Evolutionary conservation across 345 rosid genomes (phyloP), one percentile per base, ranked within the genome.

Genomic region (Turnera subulata): DNA sequence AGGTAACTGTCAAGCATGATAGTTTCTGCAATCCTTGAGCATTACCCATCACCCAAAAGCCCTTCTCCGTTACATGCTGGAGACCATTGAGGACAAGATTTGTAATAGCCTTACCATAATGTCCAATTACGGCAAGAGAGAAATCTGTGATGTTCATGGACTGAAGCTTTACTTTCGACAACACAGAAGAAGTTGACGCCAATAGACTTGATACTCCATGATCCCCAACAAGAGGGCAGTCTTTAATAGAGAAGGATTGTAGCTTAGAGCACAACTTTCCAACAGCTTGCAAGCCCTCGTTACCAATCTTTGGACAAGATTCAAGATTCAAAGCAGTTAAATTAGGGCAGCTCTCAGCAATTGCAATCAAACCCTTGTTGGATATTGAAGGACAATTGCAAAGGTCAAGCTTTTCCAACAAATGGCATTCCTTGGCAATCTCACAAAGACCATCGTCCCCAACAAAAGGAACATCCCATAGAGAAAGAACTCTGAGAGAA

Each of bases 41-140:
- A 65, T 80, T 84, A 8, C 91, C 89, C 91, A 87, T 84, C 64
- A 80, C 95, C 95, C 95, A 84, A 57, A 87, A 87, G 54, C 95
- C 95, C 67, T 69, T 84, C 77, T 84, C 91, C 9, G 72, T 84
- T 24, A 80, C 84, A 51, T 77, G 71, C 52, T 71, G 77, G 35
- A 86, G 86, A 62, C 75, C 72, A 40, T 53, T 51, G 17, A 86
- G 82, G 42, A 66, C 26, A 20, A 86, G 80, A 65, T 56, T 73
- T 8, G 82, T 63, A 57, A 84, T 60, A 29, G 70, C 64, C 73
- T 73, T 74, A 16, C 95, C 91, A 53, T 80, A 86, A 66, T 84
- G 88, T 54, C 95, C 91, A 19, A 86, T 80, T 12, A 80, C 84
- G 11, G 88, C 88, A 9, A 86, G 91, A 59, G 91, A 80, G 69